Evolutionary conservation across 2,329 filamentous ascomycete genomes (phyloP).

Genomic region (Sarocladium kiliense): DNA sequence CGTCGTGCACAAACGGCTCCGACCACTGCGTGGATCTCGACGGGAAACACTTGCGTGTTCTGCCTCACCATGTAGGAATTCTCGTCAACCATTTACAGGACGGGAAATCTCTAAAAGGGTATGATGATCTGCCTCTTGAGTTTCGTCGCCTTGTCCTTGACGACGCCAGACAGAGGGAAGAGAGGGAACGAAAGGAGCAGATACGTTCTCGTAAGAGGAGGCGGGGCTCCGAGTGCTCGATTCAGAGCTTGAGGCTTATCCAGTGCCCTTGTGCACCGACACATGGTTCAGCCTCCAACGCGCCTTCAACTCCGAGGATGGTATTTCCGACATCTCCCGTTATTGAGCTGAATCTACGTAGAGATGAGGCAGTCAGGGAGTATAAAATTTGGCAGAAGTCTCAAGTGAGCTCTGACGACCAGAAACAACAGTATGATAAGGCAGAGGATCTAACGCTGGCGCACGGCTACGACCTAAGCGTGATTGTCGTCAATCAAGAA

Average conservation of each 20-base stretch:
- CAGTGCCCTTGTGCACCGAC: no score
- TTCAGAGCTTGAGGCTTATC: background rate
- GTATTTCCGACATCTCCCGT: background rate
- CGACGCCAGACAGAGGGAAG: background rate
- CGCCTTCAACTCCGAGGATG: background rate
- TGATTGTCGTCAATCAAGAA: background rate
- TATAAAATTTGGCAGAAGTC: background rate
- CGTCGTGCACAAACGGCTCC: background rate
- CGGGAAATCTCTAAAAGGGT: background rate
- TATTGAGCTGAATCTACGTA: background rate
- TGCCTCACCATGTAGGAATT: background rate
- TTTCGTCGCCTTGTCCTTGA: background rate
- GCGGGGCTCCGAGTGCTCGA: background rate
- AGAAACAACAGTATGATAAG: background rate
- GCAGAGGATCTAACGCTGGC: background rate
- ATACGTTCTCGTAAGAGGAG: background rate
- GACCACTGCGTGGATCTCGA: background rate
- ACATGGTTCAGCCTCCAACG: no score
- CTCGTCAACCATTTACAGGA: background rate
- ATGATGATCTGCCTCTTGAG: background rate
- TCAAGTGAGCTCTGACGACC: background rate
- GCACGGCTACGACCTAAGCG: background rate
- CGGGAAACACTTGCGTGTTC: background rate
- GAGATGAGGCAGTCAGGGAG: background rate
- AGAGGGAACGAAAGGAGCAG: background rate